Conservation (phyloP, 129 eudicot genomes). For the Cynara cardunculus region DNA sequence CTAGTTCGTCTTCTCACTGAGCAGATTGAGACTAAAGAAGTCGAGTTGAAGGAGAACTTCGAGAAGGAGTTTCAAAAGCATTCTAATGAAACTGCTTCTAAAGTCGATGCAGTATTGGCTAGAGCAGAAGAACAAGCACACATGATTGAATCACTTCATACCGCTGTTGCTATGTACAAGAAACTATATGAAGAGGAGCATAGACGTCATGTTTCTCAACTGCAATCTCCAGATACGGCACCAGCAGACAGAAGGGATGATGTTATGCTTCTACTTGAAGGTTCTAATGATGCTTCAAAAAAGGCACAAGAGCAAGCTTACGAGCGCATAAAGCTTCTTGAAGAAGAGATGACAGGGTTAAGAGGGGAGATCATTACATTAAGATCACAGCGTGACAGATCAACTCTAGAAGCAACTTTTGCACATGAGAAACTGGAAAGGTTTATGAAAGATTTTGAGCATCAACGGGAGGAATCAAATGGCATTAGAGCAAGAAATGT, state of each 20-base stretch:
- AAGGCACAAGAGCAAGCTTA: slow-evolving; percentile 55
- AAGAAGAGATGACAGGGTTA: slow-evolving; percentile 59
- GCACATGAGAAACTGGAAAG: slow-evolving; percentile 72
- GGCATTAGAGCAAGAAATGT: slow-evolving; percentile 68
- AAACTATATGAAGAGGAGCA: slow-evolving; percentile 85
- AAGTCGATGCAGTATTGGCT: slow-evolving; percentile 65
- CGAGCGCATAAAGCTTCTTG: slow-evolving; percentile 56
- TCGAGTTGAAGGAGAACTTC: slow-evolving; percentile 67
- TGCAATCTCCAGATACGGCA: slow-evolving; percentile 30
- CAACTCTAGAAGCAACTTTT: slow-evolving; percentile 60
- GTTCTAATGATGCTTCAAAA: slow-evolving; percentile 48
- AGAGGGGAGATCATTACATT: slow-evolving; percentile 59
- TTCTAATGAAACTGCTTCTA: slow-evolving; percentile 62
- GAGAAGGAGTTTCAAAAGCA: slow-evolving; percentile 64
- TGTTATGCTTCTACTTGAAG: slow-evolving; percentile 45
- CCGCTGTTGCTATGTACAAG: slow-evolving; percentile 86
- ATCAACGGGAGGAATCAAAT: slow-evolving; percentile 67
- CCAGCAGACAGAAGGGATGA: slow-evolving; percentile 43
- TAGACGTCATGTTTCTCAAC: slow-evolving; percentile 37
- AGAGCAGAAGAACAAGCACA: slow-evolving; percentile 86
- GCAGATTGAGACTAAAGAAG: slow-evolving; percentile 63
- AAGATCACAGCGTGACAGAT: slow-evolving; percentile 70
- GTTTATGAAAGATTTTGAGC: slow-evolving; percentile 74
- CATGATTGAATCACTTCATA: slow-evolving; percentile 93
- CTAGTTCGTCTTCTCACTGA: slow-evolving; percentile 77